These are phyloP conservation scores for Candida quercuum DNA, from an alignment of 805 yeast genomes.

Conservation along the genomic window DNA sequence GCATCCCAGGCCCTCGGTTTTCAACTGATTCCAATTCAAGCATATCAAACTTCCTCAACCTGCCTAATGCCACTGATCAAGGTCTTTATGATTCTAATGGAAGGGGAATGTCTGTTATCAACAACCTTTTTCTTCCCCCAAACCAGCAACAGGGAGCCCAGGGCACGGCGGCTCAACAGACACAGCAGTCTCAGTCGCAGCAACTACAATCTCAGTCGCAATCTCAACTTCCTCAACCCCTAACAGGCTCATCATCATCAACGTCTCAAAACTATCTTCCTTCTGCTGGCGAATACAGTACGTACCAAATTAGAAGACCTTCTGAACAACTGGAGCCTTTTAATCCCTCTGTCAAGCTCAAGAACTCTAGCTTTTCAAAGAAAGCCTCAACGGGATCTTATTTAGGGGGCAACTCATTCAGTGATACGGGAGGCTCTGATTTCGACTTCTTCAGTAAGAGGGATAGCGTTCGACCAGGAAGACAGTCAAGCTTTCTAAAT, in stretches of 20 bases:
- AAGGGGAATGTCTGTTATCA: conserved; percentile 21
- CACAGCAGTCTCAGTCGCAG: too few species aligned
- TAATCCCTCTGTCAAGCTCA: conserved; percentile 29
- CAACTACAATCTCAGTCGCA: too few species aligned
- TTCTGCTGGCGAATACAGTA: conserved; percentile 17
- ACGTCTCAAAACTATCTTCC: conserved; percentile 9
- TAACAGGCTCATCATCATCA: conserved; percentile 1
- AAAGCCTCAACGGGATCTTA: conserved; percentile 10
- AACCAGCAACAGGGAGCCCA: conserved; percentile 1
- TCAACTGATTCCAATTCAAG: conserved; percentile 26
- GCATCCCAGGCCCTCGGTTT: conserved; percentile 18
- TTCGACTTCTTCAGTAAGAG: conserved; percentile 23
- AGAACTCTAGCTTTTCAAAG: conserved; percentile 21
- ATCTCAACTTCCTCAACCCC: too few species aligned
- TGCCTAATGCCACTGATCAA: conserved; percentile 12
- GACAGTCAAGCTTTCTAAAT: conserved; percentile 24
- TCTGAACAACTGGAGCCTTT: conserved; percentile 48
- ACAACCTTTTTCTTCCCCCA: conserved; percentile 21
- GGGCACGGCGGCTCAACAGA: too few species aligned
- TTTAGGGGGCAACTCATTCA: conserved; percentile 11
- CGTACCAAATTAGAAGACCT: conserved; percentile 33
- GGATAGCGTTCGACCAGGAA: conserved; percentile 19
- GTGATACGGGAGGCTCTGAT: conserved; percentile 12
- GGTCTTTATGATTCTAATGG: conserved; percentile 18
- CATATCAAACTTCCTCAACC: conserved; percentile 16